Base-by-base conservation (phyloP, 495 filamentous ascomycete species). In the Pseudotulostoma volvatum region DNA sequence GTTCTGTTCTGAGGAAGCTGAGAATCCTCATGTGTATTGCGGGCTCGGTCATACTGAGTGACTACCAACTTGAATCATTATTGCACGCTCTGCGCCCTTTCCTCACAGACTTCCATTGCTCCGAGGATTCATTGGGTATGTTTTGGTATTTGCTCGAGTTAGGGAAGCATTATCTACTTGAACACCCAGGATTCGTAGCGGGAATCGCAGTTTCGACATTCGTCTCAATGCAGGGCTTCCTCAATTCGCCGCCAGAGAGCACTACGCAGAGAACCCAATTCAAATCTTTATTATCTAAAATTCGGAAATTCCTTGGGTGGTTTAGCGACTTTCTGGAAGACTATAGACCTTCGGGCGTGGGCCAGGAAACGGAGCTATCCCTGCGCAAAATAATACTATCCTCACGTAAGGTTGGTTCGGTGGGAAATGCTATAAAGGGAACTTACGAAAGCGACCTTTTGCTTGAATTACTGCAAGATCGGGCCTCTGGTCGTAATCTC, bases 11-110 rank as follows among this genome's bases (percentile, higher is more conserved):
- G 31, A 77, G 87, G 21, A 93, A 86, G 45, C 70, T 96, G 23
- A 68, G 85, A 36, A 73, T 93, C 17, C 55, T 96, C 9, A 66
- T 95, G 15, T 82, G 74, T 36, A 55, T 96, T 42, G 77, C 84
- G 32, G 85, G 84, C 5, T 49, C 66, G 13, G 64, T 73, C 13
- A 82, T 81, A 18, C 60, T 79, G 31, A 57, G 73, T 35, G 79
- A 77, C 1, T 96, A 95, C 56, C 81, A 84, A 4, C 57, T 96
- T n/a, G 84, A 96, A 50, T 92, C 94, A 85, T 61, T 87, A 1
- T 63, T 96, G 17, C 80, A 85, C 47, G 74, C 83, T 3, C 66
- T 96, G 31, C 67, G 77, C 13, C 77, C 79, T 1, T 93, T 82
- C 44, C 64, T 95, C 14, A 72, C 74, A 1, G 82, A 95, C 47